Percentiles rank a stretch among this genome's conserved stretches.
Conservation (phyloP, 2,329 filamentous ascomycete species). For the Dryadomyces sulphureus region DNA sequence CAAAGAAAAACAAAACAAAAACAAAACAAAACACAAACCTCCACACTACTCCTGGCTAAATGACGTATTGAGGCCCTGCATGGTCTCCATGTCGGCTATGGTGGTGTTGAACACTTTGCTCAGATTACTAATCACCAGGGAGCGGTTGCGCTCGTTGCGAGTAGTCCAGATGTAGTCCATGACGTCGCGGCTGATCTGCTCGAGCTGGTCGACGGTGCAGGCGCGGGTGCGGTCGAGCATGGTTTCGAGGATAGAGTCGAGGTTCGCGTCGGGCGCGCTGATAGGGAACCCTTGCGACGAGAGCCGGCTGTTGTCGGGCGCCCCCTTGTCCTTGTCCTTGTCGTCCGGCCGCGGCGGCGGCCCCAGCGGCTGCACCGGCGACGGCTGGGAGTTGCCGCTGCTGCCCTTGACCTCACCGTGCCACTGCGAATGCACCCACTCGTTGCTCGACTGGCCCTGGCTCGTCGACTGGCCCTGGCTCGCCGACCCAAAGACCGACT, state of each 20-base stretch:
- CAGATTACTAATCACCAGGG: slow-evolving; percentile 43
- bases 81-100: slow-evolving; percentile 50
- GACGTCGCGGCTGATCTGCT: slow-evolving; percentile 78
- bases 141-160: slow-evolving; percentile 71
- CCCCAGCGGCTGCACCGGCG: slow-evolving; percentile 6
- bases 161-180: slow-evolving; percentile 83
- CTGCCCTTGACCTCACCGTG: slow-evolving; percentile 19
- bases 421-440: slow-evolving; percentile 46
- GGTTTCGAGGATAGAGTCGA: slow-evolving; percentile 43
- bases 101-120: slow-evolving; percentile 61
- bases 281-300: slow-evolving; percentile 30
- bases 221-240: slow-evolving; percentile 57
- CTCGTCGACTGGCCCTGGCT: slow-evolving; percentile 25
- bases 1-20: background rate
- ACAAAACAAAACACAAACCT: background rate
- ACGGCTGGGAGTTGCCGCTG: slow-evolving; percentile 11
- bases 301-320: slow-evolving; percentile 17
- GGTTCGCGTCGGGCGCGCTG: slow-evolving; percentile 29
- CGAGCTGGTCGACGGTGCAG: slow-evolving; percentile 81
- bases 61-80: slow-evolving; percentile 27
- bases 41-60: slow-evolving; percentile 23
- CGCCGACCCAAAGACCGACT: slow-evolving; percentile 19
- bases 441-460: slow-evolving; percentile 26
- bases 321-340: slow-evolving; percentile 14
- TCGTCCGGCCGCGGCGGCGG: slow-evolving; percentile 16